phyloP scores from a whole-genome alignment of 2,329 filamentous ascomycete genomes.

The Cladophialophora yegresii region DNA sequence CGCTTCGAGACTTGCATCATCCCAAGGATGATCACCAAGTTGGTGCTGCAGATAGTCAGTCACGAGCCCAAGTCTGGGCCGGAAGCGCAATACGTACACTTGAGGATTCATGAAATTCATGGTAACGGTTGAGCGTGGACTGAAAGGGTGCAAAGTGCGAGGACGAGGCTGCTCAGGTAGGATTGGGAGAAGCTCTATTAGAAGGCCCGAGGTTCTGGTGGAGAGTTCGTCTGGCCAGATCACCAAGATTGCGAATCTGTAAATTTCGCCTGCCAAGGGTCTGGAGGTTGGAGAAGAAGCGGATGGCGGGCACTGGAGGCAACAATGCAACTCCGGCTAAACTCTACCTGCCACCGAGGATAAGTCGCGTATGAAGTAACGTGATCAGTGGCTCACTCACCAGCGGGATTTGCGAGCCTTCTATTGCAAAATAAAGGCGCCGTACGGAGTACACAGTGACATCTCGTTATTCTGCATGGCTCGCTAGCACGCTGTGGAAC shows the following conservation, averaged over 20 bases:
- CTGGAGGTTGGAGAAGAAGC: constrained; percentile 6
- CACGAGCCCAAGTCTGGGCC: constrained; percentile 4
- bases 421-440: too few relatives aligned
- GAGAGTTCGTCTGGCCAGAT: too few relatives aligned
- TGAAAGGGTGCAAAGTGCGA: not conserved
- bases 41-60: constrained; percentile 63
- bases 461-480: not conserved
- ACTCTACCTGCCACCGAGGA: not conserved
- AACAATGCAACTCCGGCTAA: not conserved
- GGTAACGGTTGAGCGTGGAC: not conserved
- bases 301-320: not conserved
- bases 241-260: constrained; percentile 4
- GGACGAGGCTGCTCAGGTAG: not conserved
- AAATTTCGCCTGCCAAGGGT: constrained; percentile 5
- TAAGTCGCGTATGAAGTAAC: not conserved
- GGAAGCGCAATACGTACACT: constrained; percentile 13
- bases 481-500: not conserved
- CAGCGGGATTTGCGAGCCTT: too few relatives aligned
- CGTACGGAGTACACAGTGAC: too few relatives aligned
- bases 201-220: not conserved
- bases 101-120: constrained; percentile 29
- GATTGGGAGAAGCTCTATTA: not conserved
- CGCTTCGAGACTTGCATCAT: constrained; percentile 99
- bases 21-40: constrained; percentile 91
- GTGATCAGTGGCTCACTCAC: not conserved